A percentile compares a stretch with the other conserved stretches of the same genome.
Conservation (phyloP, 352 stramenopile species). For the Pythium brachiatum region DNA sequence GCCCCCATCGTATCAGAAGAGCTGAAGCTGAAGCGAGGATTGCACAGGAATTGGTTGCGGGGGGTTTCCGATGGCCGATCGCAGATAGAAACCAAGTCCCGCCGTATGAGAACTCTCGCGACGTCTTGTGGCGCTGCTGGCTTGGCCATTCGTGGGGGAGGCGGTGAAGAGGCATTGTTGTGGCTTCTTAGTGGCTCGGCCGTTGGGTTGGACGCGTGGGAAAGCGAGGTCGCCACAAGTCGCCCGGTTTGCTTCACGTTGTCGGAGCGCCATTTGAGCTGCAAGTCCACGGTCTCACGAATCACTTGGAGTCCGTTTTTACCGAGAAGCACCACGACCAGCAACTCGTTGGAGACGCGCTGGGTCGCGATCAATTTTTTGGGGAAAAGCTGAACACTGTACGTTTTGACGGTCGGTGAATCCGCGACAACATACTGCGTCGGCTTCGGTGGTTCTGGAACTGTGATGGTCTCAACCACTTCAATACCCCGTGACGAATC, state of each 20-base stretch:
- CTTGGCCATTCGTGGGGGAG: background rate
- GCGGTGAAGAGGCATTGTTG: no score
- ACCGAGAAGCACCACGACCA: conserved; percentile 31
- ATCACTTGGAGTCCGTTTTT: conserved; percentile 32
- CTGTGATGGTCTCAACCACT: background rate
- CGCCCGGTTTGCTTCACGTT: conserved; percentile 29
- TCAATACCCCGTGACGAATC: conserved; percentile 14
- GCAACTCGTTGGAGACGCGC: conserved; percentile 26
- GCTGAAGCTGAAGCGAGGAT: background rate
- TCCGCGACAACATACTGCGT: conserved; percentile 41
- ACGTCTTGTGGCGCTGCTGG: conserved; percentile 3
- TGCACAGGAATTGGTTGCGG: background rate
- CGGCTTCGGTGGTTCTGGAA: background rate
- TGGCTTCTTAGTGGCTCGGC: background rate
- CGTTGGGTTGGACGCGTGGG: conserved; percentile 1
- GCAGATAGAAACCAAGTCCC: background rate
- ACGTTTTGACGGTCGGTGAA: conserved; percentile 34
- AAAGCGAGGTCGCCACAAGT: conserved; percentile 22
- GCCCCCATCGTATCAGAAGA: background rate
- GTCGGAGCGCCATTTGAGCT: conserved; percentile 28
- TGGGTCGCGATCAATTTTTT: background rate
- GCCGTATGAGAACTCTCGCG: conserved; percentile 7
- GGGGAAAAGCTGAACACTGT: conserved; percentile 31
- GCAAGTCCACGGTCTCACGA: conserved; percentile 25
- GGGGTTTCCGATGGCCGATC: background rate